Evolutionary conservation across 257 asterid genomes (phyloP).

Genomic region (Solanum sitiens): DNA sequence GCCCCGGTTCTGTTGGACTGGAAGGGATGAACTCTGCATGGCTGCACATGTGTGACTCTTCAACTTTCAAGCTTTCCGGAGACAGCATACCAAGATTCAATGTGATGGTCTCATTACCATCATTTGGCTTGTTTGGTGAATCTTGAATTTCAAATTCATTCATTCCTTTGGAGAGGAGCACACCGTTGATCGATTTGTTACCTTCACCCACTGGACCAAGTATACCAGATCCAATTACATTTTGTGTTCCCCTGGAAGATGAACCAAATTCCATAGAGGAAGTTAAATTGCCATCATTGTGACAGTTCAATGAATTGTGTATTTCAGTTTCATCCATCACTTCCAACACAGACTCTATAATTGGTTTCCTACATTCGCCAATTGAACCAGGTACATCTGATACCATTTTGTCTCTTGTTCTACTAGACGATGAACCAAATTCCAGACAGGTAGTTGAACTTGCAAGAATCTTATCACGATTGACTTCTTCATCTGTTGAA

Average conservation of each 20-base stretch:
- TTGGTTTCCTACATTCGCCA: background rate
- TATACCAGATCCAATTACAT: background rate
- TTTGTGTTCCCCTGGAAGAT: constrained; percentile 7
- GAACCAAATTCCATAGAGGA: constrained; percentile 6
- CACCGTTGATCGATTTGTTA: background rate
- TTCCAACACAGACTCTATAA: background rate
- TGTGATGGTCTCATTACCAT: constrained; percentile 14
- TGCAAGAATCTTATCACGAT: background rate
- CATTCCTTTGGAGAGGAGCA: background rate
- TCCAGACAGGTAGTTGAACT: background rate
- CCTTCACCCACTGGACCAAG: background rate
- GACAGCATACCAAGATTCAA: constrained; percentile 7
- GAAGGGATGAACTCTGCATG: constrained; percentile 8
- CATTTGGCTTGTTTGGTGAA: constrained; percentile 10
- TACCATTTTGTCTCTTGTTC: constrained; percentile 1
- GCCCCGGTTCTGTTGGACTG: constrained; percentile 9
- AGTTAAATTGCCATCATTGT: constrained; percentile 12
- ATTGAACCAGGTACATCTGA: background rate
- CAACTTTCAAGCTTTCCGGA: constrained; percentile 9
- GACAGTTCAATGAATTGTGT: constrained; percentile 2
- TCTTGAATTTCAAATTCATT: constrained; percentile 4
- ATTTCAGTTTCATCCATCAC: constrained; percentile 5
- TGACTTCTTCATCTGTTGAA: background rate
- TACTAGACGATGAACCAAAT: constrained; percentile 3
- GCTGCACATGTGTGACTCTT: constrained; percentile 15